A percentile compares a stretch with the other conserved stretches of the same genome.
Conservation (phyloP, 495 filamentous ascomycete species). For the Aspergillus homomorphus region DNA sequence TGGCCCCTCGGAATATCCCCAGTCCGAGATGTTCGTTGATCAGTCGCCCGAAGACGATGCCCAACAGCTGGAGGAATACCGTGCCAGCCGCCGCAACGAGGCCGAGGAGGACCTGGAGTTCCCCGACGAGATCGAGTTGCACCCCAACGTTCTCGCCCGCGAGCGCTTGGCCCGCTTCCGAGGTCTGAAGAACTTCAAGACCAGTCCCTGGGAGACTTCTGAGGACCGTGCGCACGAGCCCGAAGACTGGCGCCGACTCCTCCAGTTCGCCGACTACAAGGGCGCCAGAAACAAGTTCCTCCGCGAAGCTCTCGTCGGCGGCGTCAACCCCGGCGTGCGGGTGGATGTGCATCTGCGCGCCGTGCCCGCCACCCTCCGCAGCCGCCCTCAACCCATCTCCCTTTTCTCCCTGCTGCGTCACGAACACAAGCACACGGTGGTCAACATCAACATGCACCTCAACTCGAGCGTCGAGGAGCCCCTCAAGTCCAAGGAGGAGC, state of each 20-base stretch:
- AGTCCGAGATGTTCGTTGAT: conserved; percentile 89
- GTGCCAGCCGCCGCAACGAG: conserved; percentile 69
- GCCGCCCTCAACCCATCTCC: conserved; percentile 57
- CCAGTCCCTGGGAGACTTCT: conserved; percentile 80
- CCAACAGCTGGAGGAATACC: conserved; percentile 71
- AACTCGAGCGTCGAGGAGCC: conserved; percentile 66
- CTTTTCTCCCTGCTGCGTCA: conserved; percentile 86
- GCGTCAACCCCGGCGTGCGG: conserved; percentile 75
- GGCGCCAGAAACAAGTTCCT: conserved; percentile 69
- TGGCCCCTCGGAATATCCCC: conserved; percentile 77
- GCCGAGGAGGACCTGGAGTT: conserved; percentile 89
- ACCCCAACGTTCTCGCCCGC: conserved; percentile 78
- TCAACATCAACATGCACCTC: conserved; percentile 83
- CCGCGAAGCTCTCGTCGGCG: conserved; percentile 79
- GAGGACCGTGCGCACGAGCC: conserved; percentile 85
- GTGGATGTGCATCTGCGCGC: conserved; percentile 77
- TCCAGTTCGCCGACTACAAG: conserved; percentile 81
- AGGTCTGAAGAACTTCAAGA: conserved; percentile 84
- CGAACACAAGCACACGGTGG: conserved; percentile 86
- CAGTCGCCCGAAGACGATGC: conserved; percentile 84
- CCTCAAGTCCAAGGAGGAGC: conserved; percentile 82
- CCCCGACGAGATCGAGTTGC: conserved; percentile 94
- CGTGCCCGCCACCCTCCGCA: conserved; percentile 60
- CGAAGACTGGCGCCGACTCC: conserved; percentile 80
- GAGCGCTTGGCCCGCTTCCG: conserved; percentile 83